Evolutionary conservation across 140 eudicot species (phyloP), one percentile per base, ranked within the genome.

Genomic region (Bidens hawaiensis): DNA sequence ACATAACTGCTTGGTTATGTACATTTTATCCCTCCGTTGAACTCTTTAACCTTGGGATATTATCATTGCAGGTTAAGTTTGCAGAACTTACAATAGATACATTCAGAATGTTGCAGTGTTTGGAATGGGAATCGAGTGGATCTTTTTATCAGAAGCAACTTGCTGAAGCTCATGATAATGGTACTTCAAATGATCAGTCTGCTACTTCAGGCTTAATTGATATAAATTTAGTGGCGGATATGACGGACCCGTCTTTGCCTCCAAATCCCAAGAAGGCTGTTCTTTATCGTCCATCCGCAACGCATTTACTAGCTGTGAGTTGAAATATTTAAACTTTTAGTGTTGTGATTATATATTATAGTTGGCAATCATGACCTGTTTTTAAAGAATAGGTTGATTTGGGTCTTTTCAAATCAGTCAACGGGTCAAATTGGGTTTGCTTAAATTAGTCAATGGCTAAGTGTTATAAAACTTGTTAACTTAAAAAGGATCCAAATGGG

Each of bases 51-150:
- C 15, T 34, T 25, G 4, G 51, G 47, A 21, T 47, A 11, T 40
- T n/a, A 18, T 52, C 46, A 23, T 79, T 79, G 72, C 86, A 90
- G 97, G 88, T 82, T 41, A 90, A 87, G 70, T 90, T 83, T 65
- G 90, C 97, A 64, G 97, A 90, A 76, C 74, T 86, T 74, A 84
- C 97, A 7, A 60, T 82, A 33, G 97, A 90, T 71, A 83, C 95
- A 27, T 90, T 76, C 68, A 87, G 97, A 76, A 90, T 90, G 97
- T 50, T 87, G 83, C 97, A 90, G 79, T 90, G 94, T 62, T 78
- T 90, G 69, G 97, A 90, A 78, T 90, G 97, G 97, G 97, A 90
- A 77, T 86, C 97, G 16, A 81, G 95, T 79, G 97, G 94, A 64
- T 76, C 90, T 10, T 83, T 84, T 69, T 84, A 87, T 65, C 96